phyloP scores from a whole-genome alignment of 768 basidiomycete species.

The Trametes cinnabarina region DNA sequence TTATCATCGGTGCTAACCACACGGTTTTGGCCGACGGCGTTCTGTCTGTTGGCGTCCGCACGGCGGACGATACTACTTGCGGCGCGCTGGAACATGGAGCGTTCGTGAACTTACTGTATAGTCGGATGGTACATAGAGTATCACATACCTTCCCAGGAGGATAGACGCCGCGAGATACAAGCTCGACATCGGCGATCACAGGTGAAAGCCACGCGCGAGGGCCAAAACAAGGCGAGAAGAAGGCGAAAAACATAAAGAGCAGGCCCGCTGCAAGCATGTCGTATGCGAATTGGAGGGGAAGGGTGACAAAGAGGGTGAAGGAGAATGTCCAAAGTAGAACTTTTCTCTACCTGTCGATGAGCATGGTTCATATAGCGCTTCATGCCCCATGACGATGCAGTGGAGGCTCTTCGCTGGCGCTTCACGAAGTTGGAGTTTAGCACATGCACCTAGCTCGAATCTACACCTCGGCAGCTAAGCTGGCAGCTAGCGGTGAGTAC shows the following conservation, averaged over 20 bases:
- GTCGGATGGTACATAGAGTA: too few relatives aligned
- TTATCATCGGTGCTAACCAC: neutral
- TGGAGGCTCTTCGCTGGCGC: too few relatives aligned
- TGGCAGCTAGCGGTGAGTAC: too few relatives aligned
- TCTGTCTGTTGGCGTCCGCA: neutral
- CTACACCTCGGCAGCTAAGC: too few relatives aligned
- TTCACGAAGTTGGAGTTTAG: too few relatives aligned
- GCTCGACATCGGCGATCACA: neutral
- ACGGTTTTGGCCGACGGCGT: neutral
- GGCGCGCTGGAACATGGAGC: neutral
- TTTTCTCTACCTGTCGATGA: neutral
- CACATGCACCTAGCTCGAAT: too few relatives aligned
- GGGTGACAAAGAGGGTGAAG: neutral
- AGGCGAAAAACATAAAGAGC: neutral
- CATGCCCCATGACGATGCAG: too few relatives aligned
- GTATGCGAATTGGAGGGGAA: neutral
- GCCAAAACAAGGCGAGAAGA: neutral
- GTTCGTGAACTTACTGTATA: neutral
- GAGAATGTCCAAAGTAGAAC: neutral
- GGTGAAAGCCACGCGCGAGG: neutral
- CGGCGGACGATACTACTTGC: too few relatives aligned
- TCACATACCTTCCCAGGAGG: too few relatives aligned
- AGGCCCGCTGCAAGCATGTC: conserved; percentile 12
- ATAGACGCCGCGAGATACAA: neutral
- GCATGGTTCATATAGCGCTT: neutral